Conservation (phyloP, 2,329 filamentous ascomycete genomes). For the Colletotrichum limetticola region DNA sequence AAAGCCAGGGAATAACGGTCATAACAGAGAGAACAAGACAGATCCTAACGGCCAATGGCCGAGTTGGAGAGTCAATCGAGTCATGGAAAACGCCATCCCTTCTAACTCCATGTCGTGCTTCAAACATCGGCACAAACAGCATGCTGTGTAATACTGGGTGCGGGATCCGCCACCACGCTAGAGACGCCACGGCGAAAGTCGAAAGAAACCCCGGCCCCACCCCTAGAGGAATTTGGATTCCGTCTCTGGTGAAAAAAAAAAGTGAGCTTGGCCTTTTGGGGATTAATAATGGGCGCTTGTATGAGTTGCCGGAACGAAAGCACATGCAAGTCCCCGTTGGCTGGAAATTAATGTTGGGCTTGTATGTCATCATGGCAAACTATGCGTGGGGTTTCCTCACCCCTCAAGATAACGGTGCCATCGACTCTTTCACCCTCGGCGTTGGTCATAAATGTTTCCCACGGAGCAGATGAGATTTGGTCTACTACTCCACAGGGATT, state of each 20-base stretch:
- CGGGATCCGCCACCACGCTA: slow-evolving; percentile 24
- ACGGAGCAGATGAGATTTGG: slow-evolving; percentile 6
- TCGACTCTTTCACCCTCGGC: neutral
- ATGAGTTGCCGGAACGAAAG: neutral
- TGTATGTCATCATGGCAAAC: slow-evolving; percentile 17
- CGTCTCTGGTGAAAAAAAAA: neutral
- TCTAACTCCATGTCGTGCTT: slow-evolving; percentile 23
- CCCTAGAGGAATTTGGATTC: slow-evolving; percentile 24
- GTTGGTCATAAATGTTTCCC: slow-evolving; percentile 18
- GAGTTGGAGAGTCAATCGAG: neutral
- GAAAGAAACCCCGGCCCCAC: neutral
- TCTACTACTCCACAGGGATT: neutral
- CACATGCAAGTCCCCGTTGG: slow-evolving; percentile 21
- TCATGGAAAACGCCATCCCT: slow-evolving; percentile 3
- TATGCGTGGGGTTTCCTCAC: neutral
- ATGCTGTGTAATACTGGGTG: neutral
- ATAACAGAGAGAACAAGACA: neutral
- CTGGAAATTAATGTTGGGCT: neutral
- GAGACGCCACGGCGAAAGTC: slow-evolving; percentile 3
- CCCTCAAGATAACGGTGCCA: slow-evolving; percentile 3
- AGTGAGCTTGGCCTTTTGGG: slow-evolving; percentile 3
- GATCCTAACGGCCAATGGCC: neutral
- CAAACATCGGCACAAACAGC: neutral
- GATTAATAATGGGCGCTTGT: slow-evolving; percentile 21
- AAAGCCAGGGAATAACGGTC: neutral